phyloP scores from a whole-genome alignment of 1,284 basidiomycete genomes.

The Trichosporon sp. region DNA sequence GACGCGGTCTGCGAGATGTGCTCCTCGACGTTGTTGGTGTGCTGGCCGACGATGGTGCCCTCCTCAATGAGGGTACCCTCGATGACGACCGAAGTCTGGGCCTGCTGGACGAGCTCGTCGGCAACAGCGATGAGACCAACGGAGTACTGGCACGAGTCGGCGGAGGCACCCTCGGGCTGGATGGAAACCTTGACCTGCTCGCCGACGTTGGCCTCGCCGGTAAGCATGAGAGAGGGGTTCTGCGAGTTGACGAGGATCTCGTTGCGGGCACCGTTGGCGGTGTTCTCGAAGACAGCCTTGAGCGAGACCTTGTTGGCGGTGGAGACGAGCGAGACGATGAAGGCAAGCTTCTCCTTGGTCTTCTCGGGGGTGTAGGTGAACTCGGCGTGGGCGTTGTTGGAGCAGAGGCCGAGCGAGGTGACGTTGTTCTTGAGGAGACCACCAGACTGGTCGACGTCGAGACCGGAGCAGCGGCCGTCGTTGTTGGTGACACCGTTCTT shows the following conservation, averaged over 20 bases:
- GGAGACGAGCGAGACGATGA: slow-evolving; percentile 10
- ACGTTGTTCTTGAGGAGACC: slow-evolving; percentile 8
- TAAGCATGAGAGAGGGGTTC: neutral
- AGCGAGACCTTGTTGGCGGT: slow-evolving; percentile 7
- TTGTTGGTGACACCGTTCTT: slow-evolving; percentile 18
- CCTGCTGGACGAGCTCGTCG: neutral
- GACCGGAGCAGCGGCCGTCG: slow-evolving; percentile 12
- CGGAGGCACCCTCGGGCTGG: slow-evolving; percentile 1
- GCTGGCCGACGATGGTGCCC: neutral
- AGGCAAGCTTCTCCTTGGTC: slow-evolving; percentile 6
- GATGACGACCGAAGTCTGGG: neutral
- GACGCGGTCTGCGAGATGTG: neutral
- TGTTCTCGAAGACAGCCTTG: slow-evolving; percentile 3
- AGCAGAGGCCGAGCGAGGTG: slow-evolving; percentile 17
- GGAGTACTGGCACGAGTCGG: slow-evolving; percentile 11
- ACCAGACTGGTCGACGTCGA: neutral
- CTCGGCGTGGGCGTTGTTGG: slow-evolving; percentile 4
- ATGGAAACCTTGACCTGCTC: slow-evolving; percentile 7
- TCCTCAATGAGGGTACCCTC: neutral
- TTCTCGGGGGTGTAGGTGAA: slow-evolving; percentile 10
- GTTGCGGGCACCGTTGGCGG: slow-evolving; percentile 1
- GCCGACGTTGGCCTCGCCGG: neutral
- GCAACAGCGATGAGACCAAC: slow-evolving; percentile 2
- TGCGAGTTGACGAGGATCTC: slow-evolving; percentile 5
- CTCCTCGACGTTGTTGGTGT: neutral